Conservation (phyloP, 2,329 filamentous ascomycete species). For the Cercospora sp. region DNA sequence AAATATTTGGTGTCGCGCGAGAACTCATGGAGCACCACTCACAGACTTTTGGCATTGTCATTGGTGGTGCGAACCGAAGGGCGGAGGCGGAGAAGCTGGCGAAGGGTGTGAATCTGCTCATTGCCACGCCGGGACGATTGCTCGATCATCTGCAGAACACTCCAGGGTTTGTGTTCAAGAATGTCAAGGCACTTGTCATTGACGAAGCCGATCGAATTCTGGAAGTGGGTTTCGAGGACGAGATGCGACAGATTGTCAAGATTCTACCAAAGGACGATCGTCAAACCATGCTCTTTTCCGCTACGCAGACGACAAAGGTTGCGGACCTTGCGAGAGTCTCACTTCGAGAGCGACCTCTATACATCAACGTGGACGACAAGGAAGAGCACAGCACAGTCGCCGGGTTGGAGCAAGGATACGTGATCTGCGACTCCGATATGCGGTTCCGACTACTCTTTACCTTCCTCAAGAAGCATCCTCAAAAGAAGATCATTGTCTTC, state of each 20-base stretch:
- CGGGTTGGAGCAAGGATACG: conserved; percentile 92
- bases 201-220: conserved; percentile 96
- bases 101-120: conserved; percentile 92
- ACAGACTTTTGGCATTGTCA: conserved; percentile 94
- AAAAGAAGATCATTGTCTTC: conserved; percentile 98
- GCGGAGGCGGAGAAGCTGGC: conserved; percentile 91
- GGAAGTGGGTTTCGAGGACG: conserved; percentile 97
- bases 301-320: conserved; percentile 97
- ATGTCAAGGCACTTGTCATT: conserved; percentile 86
- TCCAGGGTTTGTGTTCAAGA: conserved; percentile 85
- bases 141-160: conserved; percentile 95
- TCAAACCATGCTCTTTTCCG: conserved; percentile 98
- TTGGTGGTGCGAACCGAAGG: conserved; percentile 86
- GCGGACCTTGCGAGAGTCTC: conserved; percentile 96
- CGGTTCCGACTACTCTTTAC: conserved; percentile 92
- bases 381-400: conserved; percentile 91
- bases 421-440: conserved; percentile 89
- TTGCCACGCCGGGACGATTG: conserved; percentile 88
- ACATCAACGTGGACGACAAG: conserved; percentile 93
- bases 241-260: conserved; percentile 96
- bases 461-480: conserved; percentile 85
- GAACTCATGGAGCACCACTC: conserved; percentile 92
- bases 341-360: conserved; percentile 82
- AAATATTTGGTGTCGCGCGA: conserved; percentile 92
- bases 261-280: conserved; percentile 83